These are phyloP conservation scores for Chrysoporthe puriensis DNA, from an alignment of 2,329 filamentous ascomycete genomes.

Conservation along the genomic window DNA sequence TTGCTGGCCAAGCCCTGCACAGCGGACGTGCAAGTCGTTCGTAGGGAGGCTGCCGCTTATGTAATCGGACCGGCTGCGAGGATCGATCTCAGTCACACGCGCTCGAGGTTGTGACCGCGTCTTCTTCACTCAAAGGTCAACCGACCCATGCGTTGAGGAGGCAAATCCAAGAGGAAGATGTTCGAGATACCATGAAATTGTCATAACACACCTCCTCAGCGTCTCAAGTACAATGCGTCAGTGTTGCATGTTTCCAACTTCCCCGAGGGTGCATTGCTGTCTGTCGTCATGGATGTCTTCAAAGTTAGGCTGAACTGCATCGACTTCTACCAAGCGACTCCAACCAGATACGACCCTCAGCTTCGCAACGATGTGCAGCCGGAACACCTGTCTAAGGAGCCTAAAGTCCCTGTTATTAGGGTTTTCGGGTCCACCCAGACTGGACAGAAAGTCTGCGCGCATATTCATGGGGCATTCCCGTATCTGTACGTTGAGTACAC, in stretches of 20 bases:
- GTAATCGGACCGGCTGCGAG: conserved; percentile 1
- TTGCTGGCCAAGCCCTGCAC: conserved; percentile 5
- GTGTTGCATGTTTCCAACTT: not conserved
- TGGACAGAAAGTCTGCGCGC: conserved; percentile 93
- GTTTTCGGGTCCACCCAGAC: conserved; percentile 93
- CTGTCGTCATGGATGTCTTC: conserved; percentile 67
- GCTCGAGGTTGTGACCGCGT: not conserved
- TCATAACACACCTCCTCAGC: not conserved
- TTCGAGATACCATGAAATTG: too few species aligned
- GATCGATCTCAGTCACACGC: conserved; percentile 9
- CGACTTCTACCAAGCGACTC: conserved; percentile 86
- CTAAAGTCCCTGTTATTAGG: conserved; percentile 82
- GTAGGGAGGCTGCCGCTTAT: not conserved
- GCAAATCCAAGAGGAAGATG: not conserved
- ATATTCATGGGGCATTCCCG: conserved; percentile 93
- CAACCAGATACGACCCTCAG: conserved; percentile 79
- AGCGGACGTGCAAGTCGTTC: not conserved
- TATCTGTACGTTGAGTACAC: conserved; percentile 92
- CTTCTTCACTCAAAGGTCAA: not conserved
- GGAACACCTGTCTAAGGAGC: conserved; percentile 63
- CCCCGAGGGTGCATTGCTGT: conserved; percentile 12
- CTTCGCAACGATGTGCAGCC: conserved; percentile 67
- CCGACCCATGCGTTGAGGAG: not conserved
- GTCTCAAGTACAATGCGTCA: conserved; percentile 15
- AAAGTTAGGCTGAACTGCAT: conserved; percentile 92